Percentiles rank a stretch among this genome's conserved stretches.
phyloP scores from a whole-genome alignment of 495 filamentous ascomycete species.

The Penicillium simplicissimum region DNA sequence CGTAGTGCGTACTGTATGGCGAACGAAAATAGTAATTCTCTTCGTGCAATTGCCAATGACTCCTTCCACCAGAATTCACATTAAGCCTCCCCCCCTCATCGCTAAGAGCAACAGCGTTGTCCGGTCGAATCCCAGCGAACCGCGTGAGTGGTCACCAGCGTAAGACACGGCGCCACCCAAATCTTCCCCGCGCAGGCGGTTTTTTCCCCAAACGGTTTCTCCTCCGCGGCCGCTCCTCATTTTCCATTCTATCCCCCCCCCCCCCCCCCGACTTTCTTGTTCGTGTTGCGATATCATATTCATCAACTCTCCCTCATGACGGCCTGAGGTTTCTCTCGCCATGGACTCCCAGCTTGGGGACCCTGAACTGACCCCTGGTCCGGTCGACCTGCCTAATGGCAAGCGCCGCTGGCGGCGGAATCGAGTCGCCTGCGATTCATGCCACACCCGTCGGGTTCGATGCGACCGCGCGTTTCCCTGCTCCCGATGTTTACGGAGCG shows the following conservation, averaged over 20 bases:
- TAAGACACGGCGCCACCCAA: constrained; percentile 9
- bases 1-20: no score
- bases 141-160: not conserved
- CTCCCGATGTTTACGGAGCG: constrained; percentile 46
- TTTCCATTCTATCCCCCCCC: not conserved
- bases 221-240: not conserved
- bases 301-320: constrained; percentile 16
- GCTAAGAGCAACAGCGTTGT: not conserved
- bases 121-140: not conserved
- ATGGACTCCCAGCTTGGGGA: constrained; percentile 44
- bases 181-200: constrained; percentile 19
- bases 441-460: constrained; percentile 48
- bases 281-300: not conserved
- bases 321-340: constrained; percentile 16
- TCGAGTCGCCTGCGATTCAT: constrained; percentile 49
- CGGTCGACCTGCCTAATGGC: constrained; percentile 35
- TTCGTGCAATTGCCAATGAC: no score
- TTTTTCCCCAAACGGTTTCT: not conserved
- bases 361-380: constrained; percentile 23
- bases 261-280: not conserved
- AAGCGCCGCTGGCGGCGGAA: constrained; percentile 51
- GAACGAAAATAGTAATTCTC: no score
- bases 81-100: not conserved
- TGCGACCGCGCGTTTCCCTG: constrained; percentile 52
- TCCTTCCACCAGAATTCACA: no score